Evolutionary conservation across 2,329 filamentous ascomycete species (phyloP).

Genomic region (Stagonosporopsis cucurbitacearum): DNA sequence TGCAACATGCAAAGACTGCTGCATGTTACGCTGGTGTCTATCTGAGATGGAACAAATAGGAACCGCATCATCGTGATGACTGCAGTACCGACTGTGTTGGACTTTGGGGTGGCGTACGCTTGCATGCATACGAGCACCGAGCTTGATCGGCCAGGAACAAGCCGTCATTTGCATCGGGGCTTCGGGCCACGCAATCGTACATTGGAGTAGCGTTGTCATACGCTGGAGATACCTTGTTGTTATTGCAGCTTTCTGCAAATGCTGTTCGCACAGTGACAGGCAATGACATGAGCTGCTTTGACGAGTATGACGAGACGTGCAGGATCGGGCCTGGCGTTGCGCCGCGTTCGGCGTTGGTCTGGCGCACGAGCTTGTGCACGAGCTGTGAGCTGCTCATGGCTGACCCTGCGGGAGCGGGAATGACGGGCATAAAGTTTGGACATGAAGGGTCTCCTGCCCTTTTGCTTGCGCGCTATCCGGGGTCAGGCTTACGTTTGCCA

Average conservation of each 20-base stretch:
- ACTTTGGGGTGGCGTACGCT: conserved; percentile 24
- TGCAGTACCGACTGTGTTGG: conserved; percentile 19
- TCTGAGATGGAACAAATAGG: conserved; percentile 8
- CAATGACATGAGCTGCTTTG: conserved; percentile 17
- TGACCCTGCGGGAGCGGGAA: conserved; percentile 47
- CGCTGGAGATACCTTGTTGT: conserved; percentile 19
- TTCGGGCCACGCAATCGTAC: conserved; percentile 36
- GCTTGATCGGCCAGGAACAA: conserved; percentile 35
- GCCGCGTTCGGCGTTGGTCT: conserved; percentile 36
- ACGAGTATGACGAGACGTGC: conserved; percentile 33
- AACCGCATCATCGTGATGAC: conserved; percentile 22
- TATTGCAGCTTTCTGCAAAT: conserved; percentile 17
- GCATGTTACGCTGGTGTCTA: not conserved
- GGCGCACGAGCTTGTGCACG: conserved; percentile 31
- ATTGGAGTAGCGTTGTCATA: conserved; percentile 20
- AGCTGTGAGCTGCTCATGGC: conserved; percentile 23
- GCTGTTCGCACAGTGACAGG: conserved; percentile 20
- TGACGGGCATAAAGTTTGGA: conserved; percentile 49
- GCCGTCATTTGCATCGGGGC: conserved; percentile 37
- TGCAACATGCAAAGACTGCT: conserved; percentile 1
- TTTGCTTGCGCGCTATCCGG: conserved; percentile 29
- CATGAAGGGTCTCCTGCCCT: conserved; percentile 37
- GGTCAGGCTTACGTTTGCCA: conserved; percentile 14
- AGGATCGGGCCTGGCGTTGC: conserved; percentile 30
- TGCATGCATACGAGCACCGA: conserved; percentile 28